These are phyloP conservation scores for Cytospora piceicola DNA, from an alignment of 2,329 filamentous ascomycete species.

Conservation along the genomic window DNA sequence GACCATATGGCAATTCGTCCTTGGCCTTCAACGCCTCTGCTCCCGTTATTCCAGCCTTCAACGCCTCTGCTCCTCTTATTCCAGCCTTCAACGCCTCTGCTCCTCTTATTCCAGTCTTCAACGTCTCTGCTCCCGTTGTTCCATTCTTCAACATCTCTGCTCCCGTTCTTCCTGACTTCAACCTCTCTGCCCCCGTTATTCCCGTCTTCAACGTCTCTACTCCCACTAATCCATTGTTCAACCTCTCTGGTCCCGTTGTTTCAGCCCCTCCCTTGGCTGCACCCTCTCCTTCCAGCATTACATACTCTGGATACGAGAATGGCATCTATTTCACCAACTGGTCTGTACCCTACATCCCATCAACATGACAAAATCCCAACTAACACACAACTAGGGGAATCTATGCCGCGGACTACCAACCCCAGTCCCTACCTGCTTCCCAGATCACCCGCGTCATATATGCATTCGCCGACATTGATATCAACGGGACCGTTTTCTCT, in stretches of 20 bases:
- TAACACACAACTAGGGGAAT: conserved; percentile 41
- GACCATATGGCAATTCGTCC: conserved; percentile 7
- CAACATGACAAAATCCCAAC: background rate
- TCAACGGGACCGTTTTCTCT: conserved; percentile 54
- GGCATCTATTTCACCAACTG: conserved; percentile 60
- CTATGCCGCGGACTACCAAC: conserved; percentile 57
- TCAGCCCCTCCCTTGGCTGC: conserved; percentile 12
- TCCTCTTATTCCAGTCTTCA: background rate
- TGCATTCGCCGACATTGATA: conserved; percentile 52
- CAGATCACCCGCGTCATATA: conserved; percentile 77
- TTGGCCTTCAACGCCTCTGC: background rate
- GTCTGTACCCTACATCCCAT: conserved; percentile 39
- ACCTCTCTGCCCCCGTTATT: background rate
- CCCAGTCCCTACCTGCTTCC: conserved; percentile 68
- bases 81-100: conserved; percentile 3
- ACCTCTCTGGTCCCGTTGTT: background rate
- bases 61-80: background rate
- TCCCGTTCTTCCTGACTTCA: background rate
- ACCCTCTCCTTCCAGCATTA: background rate
- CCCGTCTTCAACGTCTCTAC: too few species aligned
- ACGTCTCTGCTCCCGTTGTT: background rate
- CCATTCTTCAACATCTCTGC: background rate
- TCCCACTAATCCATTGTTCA: too few species aligned
- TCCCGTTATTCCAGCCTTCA: background rate
- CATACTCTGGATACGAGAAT: conserved; percentile 40